phyloP scores from a whole-genome alignment of 441 rosid species.

The Biscutella laevigata region DNA sequence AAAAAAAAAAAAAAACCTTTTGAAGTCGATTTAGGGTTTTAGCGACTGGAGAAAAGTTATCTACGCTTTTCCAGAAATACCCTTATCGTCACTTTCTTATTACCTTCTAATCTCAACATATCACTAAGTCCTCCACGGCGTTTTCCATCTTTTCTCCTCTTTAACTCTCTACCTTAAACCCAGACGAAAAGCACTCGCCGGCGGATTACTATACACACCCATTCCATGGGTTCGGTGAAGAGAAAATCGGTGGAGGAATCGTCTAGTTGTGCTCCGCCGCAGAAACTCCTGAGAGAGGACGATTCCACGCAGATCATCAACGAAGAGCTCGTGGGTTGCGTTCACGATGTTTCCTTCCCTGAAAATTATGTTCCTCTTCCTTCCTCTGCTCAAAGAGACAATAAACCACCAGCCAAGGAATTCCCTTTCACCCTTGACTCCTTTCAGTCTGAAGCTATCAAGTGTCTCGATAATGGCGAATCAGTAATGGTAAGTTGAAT shows the following conservation, averaged over 20 bases:
- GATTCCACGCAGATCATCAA: constrained; percentile 12
- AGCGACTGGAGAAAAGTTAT: too few species aligned
- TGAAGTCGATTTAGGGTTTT: too few species aligned
- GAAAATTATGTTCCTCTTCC: constrained; percentile 48
- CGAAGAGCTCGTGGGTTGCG: constrained; percentile 46
- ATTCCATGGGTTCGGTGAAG: constrained; percentile 67
- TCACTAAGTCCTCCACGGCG: too few species aligned
- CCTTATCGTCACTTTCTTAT: too few species aligned
- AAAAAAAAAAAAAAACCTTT: too few species aligned
- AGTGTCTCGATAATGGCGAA: constrained; percentile 73
- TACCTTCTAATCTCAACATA: too few species aligned
- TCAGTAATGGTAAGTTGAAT: constrained; percentile 68
- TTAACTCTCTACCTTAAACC: too few species aligned
- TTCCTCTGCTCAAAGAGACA: constrained; percentile 19
- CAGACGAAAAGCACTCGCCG: not conserved
- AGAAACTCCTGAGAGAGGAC: constrained; percentile 42
- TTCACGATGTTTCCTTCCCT: constrained; percentile 86
- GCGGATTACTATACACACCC: not conserved
- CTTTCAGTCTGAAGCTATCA: constrained; percentile 90
- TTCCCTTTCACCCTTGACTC: constrained; percentile 90
- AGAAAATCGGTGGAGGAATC: constrained; percentile 43
- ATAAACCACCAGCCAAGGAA: constrained; percentile 73
- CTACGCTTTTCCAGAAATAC: too few species aligned
- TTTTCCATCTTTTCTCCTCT: too few species aligned
- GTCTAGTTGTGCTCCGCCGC: constrained; percentile 30